Evolutionary conservation across 2,329 filamentous ascomycete genomes (phyloP), one percentile per base, ranked within the genome.

Genomic region (Pezicula rhizophila): DNA sequence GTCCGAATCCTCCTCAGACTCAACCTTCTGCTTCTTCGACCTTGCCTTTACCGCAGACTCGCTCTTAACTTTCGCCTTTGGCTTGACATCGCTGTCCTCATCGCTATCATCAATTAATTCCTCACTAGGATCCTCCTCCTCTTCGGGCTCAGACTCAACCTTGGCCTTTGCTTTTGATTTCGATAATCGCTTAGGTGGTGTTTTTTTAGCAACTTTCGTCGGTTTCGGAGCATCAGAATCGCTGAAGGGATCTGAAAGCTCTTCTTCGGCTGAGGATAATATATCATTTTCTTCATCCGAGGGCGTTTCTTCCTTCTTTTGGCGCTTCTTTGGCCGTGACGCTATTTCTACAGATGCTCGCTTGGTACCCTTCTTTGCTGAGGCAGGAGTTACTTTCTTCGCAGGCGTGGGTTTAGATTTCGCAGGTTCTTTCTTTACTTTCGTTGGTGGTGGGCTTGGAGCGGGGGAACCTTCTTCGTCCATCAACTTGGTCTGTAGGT

Each of bases 331-430:
- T 8, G 57, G 52, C 18, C 60, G 56, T 3, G 64, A 60, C 57
- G 71, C 74, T 41, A 65, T 66, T 20, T 70, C 68, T 51, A 71
- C 69, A 6, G 69, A 58, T 31, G 63, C 57, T 25, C 69, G 68
- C 11, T 63, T 63, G 18, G 60, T 66, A 4, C 58, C 51, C 23
- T 60, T 67, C 59, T 50, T 59, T 47, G 46, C 58, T 18, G 60
- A 49, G 15, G 55, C 60, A 26, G 52, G 43, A 18, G 54, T 48
- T 17, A 10, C 28, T 31, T 56, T 55, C 37, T 53, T 53, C 1
- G 20, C 77, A 58, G 82, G 82, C 4, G 76, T 69, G 14, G 79
- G 76, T 65, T 75, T 79, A 57, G 48, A 41, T 26, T 56, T 53
- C 43, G 38, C 44, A 14, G 41, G 45, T 41, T 48, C 46, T 17